Evolutionary conservation across 2,329 filamentous ascomycete genomes (phyloP), one percentile per base, ranked within the genome.

Genomic region (Thelonectria discophora): DNA sequence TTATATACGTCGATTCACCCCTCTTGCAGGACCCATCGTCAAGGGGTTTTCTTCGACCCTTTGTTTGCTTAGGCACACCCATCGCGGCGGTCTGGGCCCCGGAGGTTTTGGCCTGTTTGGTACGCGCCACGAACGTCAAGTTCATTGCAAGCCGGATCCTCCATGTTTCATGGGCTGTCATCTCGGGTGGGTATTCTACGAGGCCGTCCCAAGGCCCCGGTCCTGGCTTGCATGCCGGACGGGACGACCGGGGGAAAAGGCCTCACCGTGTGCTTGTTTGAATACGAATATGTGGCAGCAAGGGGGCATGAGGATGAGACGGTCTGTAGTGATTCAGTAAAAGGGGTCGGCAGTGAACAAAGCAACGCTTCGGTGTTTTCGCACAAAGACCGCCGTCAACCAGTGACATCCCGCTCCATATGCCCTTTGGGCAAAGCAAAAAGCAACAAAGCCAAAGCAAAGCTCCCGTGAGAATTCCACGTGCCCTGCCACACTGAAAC

Each of bases 1-100:
- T 61, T 42, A 53, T 56, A 56, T 57, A 61, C 47, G 27, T 55
- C 45, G 5, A 42, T 48, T 55, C 27, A 24, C 27, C 2, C 27
- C 4, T 30, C 27, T 7, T 10, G 8, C 8, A 30, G 8, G 4
- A 27, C 32, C 17, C 30, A 27, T 2, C 30, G 20, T 13, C n/a
- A 30, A 32, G 43, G 43, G 43, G 42, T 12, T 7, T n/a, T 13
- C n/a, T n/a, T 13, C 2, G 45, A 20, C 13, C n/a, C 15, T 21
- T 11, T 43, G 40, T 43, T 43, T 43, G 27, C 20, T 17, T 20
- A 24, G 21, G 21, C 12, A 18, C 40, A 27, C 12, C 21, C 40
- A 27, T 46, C 43, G 42, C 37, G 39, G 48, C 39, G n/a, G 10
- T 24, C 6, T 46, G 15, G 51, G 42, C 17, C 17, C 30, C 40